Evolutionary conservation across 345 rosid species (phyloP).

Genomic region (Limnanthes douglasii): DNA sequence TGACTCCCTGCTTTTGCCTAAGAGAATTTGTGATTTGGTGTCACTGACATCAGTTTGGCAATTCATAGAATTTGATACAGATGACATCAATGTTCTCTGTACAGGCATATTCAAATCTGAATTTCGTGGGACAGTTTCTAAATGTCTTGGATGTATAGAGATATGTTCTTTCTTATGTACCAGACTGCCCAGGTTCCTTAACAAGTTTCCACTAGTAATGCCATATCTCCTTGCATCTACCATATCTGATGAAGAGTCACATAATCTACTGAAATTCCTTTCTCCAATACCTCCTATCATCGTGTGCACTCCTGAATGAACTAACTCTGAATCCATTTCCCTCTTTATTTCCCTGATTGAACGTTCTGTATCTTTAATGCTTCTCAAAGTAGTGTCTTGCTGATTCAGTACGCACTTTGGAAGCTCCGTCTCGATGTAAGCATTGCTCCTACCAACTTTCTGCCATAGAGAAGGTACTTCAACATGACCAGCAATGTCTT

Average conservation of each 20-base stretch:
- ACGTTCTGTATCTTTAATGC: constrained; percentile 12
- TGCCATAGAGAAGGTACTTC: constrained; percentile 13
- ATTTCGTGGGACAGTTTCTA: constrained; percentile 9
- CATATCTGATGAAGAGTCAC: constrained; percentile 9
- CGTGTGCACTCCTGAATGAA: constrained; percentile 11
- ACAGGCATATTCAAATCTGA: constrained; percentile 6
- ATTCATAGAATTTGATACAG: constrained; percentile 12
- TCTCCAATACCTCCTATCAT: constrained; percentile 13
- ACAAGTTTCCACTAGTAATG: constrained; percentile 12
- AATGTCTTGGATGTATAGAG: constrained; percentile 11
- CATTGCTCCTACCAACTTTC: constrained; percentile 13
- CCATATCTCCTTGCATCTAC: constrained; percentile 14
- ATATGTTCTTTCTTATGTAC: constrained; percentile 11
- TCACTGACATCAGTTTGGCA: constrained; percentile 12
- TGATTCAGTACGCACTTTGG: constrained; percentile 19
- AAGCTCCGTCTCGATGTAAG: constrained; percentile 13
- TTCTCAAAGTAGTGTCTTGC: constrained; percentile 15
- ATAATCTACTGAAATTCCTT: constrained; percentile 10
- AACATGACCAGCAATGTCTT: constrained; percentile 11
- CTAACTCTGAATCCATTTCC: constrained; percentile 11
- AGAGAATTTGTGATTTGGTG: constrained; percentile 11
- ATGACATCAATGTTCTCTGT: constrained; percentile 10
- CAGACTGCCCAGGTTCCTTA: constrained; percentile 13
- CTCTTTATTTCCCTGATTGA: constrained; percentile 12
- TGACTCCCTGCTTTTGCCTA: constrained; percentile 13